phyloP scores from a whole-genome alignment of 2,329 filamentous ascomycete species.

The Metarhizium robertsii region DNA sequence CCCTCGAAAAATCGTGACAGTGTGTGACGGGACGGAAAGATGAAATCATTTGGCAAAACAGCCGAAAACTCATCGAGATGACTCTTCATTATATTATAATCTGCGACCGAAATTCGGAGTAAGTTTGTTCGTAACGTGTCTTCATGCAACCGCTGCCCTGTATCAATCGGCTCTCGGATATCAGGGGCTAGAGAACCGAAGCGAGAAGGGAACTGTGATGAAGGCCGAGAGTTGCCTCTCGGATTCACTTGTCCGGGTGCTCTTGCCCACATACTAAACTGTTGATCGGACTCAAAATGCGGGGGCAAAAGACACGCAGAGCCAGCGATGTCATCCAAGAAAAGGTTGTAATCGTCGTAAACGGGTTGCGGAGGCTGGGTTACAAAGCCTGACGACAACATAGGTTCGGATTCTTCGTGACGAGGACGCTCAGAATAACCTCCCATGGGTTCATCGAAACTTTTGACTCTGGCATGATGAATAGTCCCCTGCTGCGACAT shows the following conservation, averaged over 20 bases:
- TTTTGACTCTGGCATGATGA: constrained; percentile 34
- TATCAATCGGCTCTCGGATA: constrained; percentile 29
- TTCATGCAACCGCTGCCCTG: constrained; percentile 16
- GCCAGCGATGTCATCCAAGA: constrained; percentile 46
- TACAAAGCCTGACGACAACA: constrained; percentile 29
- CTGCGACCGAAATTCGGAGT: constrained; percentile 43
- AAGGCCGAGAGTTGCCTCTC: constrained; percentile 35
- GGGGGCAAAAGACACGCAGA: constrained; percentile 47
- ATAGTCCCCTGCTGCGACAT: constrained; percentile 29
- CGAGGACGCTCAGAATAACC: constrained; percentile 38
- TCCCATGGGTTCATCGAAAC: constrained; percentile 37
- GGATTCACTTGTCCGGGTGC: constrained; percentile 27
- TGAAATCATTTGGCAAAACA: constrained; percentile 52
- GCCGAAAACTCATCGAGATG: constrained; percentile 53
- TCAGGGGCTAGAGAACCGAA: constrained; percentile 47
- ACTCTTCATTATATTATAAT: constrained; percentile 46
- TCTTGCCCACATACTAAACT: constrained; percentile 42
- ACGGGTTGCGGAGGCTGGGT: constrained; percentile 22
- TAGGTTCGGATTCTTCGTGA: constrained; percentile 30
- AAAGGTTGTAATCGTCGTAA: constrained; percentile 50
- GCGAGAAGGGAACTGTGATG: constrained; percentile 44
- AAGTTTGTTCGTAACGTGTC: constrained; percentile 22
- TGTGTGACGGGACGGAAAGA: constrained; percentile 60
- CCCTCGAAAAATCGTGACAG: constrained; percentile 60
- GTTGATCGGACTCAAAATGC: constrained; percentile 43